Evolutionary conservation across 768 basidiomycete genomes (phyloP).

Genomic region (Kwoniella botswanensis): DNA sequence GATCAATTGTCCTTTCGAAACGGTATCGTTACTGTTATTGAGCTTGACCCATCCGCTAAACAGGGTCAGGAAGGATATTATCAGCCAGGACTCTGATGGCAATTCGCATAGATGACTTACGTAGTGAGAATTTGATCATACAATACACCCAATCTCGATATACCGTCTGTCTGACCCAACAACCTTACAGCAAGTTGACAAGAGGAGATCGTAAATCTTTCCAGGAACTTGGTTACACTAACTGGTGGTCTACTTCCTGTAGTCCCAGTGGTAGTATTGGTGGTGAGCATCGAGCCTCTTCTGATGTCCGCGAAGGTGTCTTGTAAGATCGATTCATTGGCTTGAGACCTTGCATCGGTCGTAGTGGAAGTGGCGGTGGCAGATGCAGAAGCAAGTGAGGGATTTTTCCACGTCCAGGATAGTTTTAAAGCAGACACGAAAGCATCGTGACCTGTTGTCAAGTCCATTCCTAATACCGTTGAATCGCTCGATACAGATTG

Average conservation of each 20-base stretch:
- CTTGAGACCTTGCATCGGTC: constrained; percentile 6
- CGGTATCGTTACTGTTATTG: constrained; percentile 45
- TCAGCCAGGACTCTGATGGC: constrained; percentile 6
- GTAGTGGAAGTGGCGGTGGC: neutral
- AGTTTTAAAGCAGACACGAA: constrained; percentile 56
- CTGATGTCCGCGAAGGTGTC: constrained; percentile 34
- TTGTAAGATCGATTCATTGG: constrained; percentile 15
- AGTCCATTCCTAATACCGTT: constrained; percentile 56
- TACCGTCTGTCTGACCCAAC: constrained; percentile 46
- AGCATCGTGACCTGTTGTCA: constrained; percentile 56
- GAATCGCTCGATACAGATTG: constrained; percentile 37
- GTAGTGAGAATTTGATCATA: constrained; percentile 59
- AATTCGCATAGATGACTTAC: constrained; percentile 34
- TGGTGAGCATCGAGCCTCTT: constrained; percentile 43
- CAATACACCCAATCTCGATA: constrained; percentile 54
- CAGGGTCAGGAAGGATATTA: neutral
- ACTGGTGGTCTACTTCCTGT: constrained; percentile 25
- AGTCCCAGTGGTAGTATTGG: constrained; percentile 28
- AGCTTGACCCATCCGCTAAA: constrained; percentile 51
- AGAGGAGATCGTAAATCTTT: constrained; percentile 50
- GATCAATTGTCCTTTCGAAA: constrained; percentile 58
- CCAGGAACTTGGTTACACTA: constrained; percentile 54
- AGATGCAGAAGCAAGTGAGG: constrained; percentile 9
- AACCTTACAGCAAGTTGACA: constrained; percentile 47
- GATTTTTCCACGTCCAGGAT: constrained; percentile 57